Conservation (phyloP, 441 rosid species). For the Rhodomyrtus psidioides region DNA sequence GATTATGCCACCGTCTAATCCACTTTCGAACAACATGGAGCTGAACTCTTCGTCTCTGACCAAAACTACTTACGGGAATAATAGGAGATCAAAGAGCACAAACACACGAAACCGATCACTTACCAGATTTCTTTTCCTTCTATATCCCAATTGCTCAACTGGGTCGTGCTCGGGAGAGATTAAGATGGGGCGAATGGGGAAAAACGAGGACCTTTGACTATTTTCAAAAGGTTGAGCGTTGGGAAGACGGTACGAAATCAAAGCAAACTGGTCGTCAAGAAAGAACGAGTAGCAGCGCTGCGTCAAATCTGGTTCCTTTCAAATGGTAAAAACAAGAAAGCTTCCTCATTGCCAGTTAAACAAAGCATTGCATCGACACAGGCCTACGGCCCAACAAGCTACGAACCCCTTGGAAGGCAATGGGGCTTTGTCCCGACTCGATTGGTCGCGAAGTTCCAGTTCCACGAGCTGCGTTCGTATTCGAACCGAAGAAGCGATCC, state of each 20-base stretch:
- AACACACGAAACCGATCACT: neutral
- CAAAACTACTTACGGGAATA: neutral
- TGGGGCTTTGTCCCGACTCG: neutral
- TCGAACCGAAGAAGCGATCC: neutral
- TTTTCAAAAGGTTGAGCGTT: neutral
- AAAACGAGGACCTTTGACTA: neutral
- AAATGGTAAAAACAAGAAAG: neutral
- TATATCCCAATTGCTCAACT: neutral
- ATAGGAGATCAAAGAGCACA: neutral
- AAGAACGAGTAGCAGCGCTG: neutral
- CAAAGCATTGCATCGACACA: neutral
- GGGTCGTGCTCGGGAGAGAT: neutral
- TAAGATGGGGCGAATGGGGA: neutral
- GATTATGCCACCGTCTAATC: neutral
- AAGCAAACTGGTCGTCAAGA: neutral
- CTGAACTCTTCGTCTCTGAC: neutral
- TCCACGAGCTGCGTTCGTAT: neutral
- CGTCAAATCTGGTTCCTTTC: neutral
- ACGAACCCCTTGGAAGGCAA: neutral
- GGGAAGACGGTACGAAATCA: neutral
- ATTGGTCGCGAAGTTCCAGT: no score
- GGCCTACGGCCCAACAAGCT: neutral
- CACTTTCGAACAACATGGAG: neutral
- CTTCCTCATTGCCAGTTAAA: neutral
- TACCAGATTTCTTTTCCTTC: neutral